Conservation (phyloP, 2,329 filamentous ascomycete genomes). For the Colletotrichum tropicale region DNA sequence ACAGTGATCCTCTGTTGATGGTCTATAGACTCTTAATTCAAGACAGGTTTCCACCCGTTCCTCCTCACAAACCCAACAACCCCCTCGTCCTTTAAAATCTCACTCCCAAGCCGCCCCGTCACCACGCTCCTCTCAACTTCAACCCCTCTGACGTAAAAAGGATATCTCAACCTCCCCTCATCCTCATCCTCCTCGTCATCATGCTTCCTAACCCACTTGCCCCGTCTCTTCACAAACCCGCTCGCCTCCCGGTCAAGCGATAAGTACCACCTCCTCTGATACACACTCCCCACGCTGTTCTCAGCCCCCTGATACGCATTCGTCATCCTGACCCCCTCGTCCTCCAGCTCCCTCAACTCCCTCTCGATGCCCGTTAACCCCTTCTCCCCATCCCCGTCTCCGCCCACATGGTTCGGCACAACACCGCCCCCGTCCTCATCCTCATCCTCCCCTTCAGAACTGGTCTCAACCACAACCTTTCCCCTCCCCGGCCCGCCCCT, state of each 20-base stretch:
- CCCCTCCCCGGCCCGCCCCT: background rate
- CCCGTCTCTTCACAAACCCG: slow-evolving; percentile 51
- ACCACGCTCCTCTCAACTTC: slow-evolving; percentile 70
- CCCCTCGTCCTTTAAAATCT: slow-evolving; percentile 66
- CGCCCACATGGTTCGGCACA: slow-evolving; percentile 13
- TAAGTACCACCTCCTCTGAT: slow-evolving; percentile 71
- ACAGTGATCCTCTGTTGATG: background rate
- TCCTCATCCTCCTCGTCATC: background rate
- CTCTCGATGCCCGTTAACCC: slow-evolving; percentile 39
- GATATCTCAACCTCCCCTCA: slow-evolving; percentile 44
- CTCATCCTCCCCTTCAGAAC: slow-evolving; percentile 23
- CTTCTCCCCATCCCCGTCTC: slow-evolving; percentile 11
- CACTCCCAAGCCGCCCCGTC: slow-evolving; percentile 62
- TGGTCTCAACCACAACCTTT: slow-evolving; percentile 1
- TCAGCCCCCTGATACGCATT: slow-evolving; percentile 71
- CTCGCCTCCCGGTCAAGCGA: slow-evolving; percentile 63
- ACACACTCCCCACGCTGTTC: slow-evolving; percentile 70
- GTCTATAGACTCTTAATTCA: slow-evolving; percentile 32
- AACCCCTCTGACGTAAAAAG: slow-evolving; percentile 66
- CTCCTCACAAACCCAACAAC: slow-evolving; percentile 61
- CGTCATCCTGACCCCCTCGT: slow-evolving; percentile 58
- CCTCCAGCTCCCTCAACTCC: slow-evolving; percentile 50
- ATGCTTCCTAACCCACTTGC: background rate
- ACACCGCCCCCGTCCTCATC: slow-evolving; percentile 25
- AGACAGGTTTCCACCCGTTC: slow-evolving; percentile 61